Evolutionary conservation across 768 basidiomycete species (phyloP).

Genomic region (Cystobasidiopsis lactophilus): DNA sequence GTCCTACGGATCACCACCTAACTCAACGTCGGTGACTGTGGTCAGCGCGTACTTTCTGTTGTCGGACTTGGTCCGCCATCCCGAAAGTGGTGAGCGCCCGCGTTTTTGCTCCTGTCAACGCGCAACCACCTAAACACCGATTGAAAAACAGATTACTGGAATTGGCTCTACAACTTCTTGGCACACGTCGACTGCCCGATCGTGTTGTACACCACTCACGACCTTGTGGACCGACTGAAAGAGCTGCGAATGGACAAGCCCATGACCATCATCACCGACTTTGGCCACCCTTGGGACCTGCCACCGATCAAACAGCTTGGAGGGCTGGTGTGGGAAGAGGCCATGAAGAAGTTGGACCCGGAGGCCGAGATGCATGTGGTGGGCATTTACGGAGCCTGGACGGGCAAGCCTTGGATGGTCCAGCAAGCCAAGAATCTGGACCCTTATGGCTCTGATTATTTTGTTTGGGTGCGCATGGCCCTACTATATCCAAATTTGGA

Average conservation of each 20-base stretch:
- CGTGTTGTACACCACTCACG: slow-evolving; percentile 16
- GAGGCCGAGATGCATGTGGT: slow-evolving; percentile 15
- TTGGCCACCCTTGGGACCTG: slow-evolving; percentile 12
- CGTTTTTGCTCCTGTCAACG: no score
- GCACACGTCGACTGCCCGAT: slow-evolving; percentile 14
- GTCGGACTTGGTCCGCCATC: no score
- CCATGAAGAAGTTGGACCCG: slow-evolving; percentile 15
- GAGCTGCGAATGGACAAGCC: slow-evolving; percentile 16
- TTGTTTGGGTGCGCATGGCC: slow-evolving; percentile 14
- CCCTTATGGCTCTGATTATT: slow-evolving; percentile 14
- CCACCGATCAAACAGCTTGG: slow-evolving; percentile 14
- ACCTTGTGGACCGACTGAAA: slow-evolving; percentile 6
- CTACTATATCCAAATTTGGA: neutral
- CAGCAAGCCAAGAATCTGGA: slow-evolving; percentile 10
- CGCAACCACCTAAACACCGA: no score
- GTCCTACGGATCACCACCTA: no score
- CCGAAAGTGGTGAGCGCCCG: no score
- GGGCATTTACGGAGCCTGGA: slow-evolving; percentile 17
- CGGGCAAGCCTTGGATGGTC: slow-evolving; percentile 19
- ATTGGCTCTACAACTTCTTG: slow-evolving; percentile 16
- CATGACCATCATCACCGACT: slow-evolving; percentile 12
- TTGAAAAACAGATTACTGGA: slow-evolving; percentile 12
- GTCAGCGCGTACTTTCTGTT: no score
- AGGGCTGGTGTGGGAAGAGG: slow-evolving; percentile 10
- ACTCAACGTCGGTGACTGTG: no score